These are phyloP conservation scores for Cryptosporidium xiaoi DNA, from an alignment of 169 alveolate genomes.

Conservation along the genomic window DNA sequence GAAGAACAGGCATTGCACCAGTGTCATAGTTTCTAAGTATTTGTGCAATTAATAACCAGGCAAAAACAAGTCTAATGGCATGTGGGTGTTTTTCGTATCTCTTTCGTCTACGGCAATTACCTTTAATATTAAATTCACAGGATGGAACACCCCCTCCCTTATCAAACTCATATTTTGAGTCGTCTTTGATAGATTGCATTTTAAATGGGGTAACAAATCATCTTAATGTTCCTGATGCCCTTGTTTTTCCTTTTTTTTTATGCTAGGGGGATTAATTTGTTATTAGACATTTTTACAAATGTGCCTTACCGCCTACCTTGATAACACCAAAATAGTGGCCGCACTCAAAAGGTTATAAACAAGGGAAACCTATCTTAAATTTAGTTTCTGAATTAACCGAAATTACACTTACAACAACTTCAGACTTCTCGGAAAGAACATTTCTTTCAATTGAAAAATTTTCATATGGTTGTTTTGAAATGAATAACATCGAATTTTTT, in stretches of 20 bases:
- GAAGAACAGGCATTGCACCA: constrained; percentile 70
- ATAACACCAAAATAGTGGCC: no score
- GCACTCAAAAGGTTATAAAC: no score
- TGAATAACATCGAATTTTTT: neutral
- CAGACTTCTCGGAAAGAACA: neutral
- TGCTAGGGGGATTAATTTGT: no score
- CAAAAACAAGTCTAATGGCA: constrained; percentile 66
- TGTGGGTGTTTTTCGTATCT: constrained; percentile 54
- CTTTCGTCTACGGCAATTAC: constrained; percentile 20
- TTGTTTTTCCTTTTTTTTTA: neutral
- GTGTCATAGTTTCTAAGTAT: constrained; percentile 64
- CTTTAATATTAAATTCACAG: neutral
- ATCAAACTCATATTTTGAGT: neutral
- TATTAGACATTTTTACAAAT: no score
- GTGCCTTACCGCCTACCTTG: no score
- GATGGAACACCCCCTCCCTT: neutral
- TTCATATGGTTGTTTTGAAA: constrained; percentile 31
- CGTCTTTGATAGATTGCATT: constrained; percentile 45
- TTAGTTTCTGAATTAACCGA: constrained; percentile 43
- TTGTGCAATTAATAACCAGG: constrained; percentile 66
- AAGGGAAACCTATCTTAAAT: neutral
- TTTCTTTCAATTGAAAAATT: neutral
- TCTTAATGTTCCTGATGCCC: neutral
- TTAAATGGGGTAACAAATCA: neutral
- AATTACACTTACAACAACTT: constrained; percentile 16